phyloP scores from a whole-genome alignment of 345 rosid species.

The Isatis tinctoria region DNA sequence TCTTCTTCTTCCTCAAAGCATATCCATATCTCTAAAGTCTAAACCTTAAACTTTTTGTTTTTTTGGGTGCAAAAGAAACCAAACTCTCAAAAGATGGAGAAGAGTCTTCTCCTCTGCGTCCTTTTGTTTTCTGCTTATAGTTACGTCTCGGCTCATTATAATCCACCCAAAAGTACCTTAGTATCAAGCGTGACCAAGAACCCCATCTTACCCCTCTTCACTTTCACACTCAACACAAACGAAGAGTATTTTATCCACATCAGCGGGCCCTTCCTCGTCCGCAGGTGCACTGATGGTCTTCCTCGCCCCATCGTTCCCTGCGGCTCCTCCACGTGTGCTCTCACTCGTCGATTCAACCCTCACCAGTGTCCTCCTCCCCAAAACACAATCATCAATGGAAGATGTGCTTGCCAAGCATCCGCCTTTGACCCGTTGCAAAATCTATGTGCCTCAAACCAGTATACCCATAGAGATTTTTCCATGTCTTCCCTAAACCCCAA shows the following conservation, averaged over 20 bases:
- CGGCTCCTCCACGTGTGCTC: constrained; percentile 16
- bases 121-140: neutral
- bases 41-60: neutral
- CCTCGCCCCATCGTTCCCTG: constrained; percentile 24
- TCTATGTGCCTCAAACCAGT: constrained; percentile 13
- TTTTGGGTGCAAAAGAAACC: too few species aligned
- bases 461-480: constrained; percentile 3
- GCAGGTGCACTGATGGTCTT: constrained; percentile 13
- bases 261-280: constrained; percentile 17
- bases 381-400: constrained; percentile 13
- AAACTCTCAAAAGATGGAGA: neutral
- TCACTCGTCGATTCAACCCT: constrained; percentile 1
- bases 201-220: constrained; percentile 27
- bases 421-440: constrained; percentile 30
- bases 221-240: constrained; percentile 23
- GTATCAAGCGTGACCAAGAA: constrained; percentile 36
- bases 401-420: constrained; percentile 29
- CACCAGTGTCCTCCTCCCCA: constrained; percentile 14
- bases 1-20: neutral
- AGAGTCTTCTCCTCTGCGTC: constrained; percentile 6
- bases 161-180: constrained; percentile 17
- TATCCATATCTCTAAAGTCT: neutral
- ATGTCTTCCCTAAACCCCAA: constrained; percentile 26
- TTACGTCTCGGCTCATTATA: neutral
- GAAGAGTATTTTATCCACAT: constrained; percentile 32